These are phyloP conservation scores for Pseudozyma thailandica DNA, from an alignment of 1,284 basidiomycete species.

Conservation along the genomic window DNA sequence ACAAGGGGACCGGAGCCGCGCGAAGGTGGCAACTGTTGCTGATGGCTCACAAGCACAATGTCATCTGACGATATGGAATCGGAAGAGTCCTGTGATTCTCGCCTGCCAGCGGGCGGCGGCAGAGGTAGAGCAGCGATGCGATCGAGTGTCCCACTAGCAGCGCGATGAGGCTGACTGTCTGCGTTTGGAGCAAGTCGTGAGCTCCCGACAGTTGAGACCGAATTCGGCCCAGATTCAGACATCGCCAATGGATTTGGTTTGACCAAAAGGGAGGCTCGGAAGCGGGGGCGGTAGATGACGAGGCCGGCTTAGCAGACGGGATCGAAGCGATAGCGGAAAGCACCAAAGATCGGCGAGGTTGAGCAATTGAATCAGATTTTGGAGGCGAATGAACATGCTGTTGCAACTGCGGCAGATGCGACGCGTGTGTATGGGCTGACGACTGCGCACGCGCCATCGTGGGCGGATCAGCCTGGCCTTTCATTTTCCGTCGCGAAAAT, in stretches of 20 bases:
- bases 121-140: slow-evolving; percentile 12
- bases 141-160: slow-evolving; percentile 16
- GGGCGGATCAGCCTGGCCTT: neutral
- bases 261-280: too few relatives aligned
- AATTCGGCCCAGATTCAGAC: neutral
- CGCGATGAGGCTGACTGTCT: neutral
- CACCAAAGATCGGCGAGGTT: too few relatives aligned
- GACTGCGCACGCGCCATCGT: slow-evolving; percentile 4
- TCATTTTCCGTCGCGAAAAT: neutral
- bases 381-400: slow-evolving; percentile 1
- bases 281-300: too few relatives aligned
- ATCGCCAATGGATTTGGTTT: neutral
- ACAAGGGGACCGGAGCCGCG: too few relatives aligned
- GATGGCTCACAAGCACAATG: too few relatives aligned
- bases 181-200: neutral
- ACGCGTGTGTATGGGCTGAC: slow-evolving; percentile 2
- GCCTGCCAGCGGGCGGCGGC: neutral
- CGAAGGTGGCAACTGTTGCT: too few relatives aligned
- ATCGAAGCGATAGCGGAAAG: too few relatives aligned
- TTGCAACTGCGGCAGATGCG: slow-evolving; percentile 5
- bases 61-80: too few relatives aligned
- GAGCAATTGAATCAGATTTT: neutral
- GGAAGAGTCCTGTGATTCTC: too few relatives aligned
- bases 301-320: too few relatives aligned
- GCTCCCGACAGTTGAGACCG: neutral